phyloP scores from a whole-genome alignment of 1,284 basidiomycete species.

The Melampsora abietis-canadensis region DNA sequence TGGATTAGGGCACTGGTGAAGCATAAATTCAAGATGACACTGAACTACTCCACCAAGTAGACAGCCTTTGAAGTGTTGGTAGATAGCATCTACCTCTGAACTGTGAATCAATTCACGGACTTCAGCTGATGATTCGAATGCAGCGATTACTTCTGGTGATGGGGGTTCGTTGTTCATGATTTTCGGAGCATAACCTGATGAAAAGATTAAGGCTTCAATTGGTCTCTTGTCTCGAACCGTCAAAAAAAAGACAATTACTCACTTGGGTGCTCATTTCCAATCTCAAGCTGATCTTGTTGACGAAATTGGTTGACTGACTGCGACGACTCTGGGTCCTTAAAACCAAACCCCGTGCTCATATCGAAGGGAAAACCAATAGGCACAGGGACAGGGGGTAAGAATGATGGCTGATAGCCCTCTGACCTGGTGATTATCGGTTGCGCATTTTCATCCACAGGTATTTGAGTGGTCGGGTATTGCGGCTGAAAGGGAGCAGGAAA shows the following conservation, averaged over 20 bases:
- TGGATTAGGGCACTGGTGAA: constrained; percentile 25
- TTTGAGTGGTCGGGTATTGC: not conserved
- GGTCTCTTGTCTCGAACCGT: no score
- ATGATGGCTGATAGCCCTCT: not conserved
- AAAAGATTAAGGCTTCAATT: not conserved
- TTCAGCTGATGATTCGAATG: not conserved
- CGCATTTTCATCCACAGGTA: not conserved
- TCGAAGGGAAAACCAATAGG: not conserved
- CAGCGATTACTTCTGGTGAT: not conserved
- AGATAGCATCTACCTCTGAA: constrained; percentile 18
- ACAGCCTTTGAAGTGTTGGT: constrained; percentile 29
- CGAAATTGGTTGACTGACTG: not conserved
- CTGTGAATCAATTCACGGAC: constrained; percentile 16
- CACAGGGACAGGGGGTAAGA: not conserved
- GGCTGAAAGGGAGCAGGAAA: not conserved
- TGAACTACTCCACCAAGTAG: constrained; percentile 24
- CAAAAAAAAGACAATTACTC: not conserved
- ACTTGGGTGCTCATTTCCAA: not conserved
- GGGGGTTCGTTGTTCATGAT: not conserved
- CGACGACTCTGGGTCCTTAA: not conserved
- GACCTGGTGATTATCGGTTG: not conserved
- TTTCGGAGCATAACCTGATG: not conserved
- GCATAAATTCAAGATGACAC: constrained; percentile 38
- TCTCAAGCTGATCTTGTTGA: not conserved
- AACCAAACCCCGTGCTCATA: not conserved